A percentile compares a stretch with the other conserved stretches of the same genome.
These are phyloP conservation scores for Sphenostylis stenocarpa DNA, from an alignment of 306 rosid genomes.

Conservation along the genomic window DNA sequence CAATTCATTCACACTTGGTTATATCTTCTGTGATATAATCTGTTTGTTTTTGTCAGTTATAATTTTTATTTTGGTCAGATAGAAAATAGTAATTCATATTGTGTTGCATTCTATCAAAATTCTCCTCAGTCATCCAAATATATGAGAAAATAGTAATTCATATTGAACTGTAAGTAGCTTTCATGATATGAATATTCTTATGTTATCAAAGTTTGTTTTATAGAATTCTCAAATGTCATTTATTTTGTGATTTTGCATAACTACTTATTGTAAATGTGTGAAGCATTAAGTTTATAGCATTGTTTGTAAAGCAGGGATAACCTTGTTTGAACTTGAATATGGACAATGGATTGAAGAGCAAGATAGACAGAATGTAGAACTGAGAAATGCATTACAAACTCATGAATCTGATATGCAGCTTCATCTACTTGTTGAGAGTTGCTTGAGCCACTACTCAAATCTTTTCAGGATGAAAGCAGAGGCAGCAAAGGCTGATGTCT, in stretches of 20 bases:
- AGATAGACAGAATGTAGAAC: constrained; percentile 53
- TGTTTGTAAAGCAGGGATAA: constrained; percentile 47
- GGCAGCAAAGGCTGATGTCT: constrained; percentile 71
- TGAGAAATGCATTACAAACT: constrained; percentile 64
- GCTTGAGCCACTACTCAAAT: constrained; percentile 59
- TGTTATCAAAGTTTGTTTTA: neutral
- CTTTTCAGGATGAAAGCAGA: constrained; percentile 68
- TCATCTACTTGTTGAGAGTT: constrained; percentile 52
- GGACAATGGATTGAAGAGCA: constrained; percentile 78
- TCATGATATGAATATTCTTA: neutral
- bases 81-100: neutral
- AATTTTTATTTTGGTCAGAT: too few relatives aligned
- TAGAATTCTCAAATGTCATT: neutral
- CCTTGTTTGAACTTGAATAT: constrained; percentile 68
- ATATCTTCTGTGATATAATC: neutral
- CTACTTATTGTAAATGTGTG: neutral
- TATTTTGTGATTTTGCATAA: neutral
- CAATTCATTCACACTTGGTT: neutral
- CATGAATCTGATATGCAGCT: constrained; percentile 57
- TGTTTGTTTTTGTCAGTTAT: too few relatives aligned
- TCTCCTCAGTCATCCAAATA: neutral
- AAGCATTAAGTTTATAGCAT: constrained; percentile 9
- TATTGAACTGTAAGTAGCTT: neutral
- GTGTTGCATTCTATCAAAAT: neutral
- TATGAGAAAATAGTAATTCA: neutral